phyloP scores from a whole-genome alignment of 768 basidiomycete species.

The Roridomyces roridus region DNA sequence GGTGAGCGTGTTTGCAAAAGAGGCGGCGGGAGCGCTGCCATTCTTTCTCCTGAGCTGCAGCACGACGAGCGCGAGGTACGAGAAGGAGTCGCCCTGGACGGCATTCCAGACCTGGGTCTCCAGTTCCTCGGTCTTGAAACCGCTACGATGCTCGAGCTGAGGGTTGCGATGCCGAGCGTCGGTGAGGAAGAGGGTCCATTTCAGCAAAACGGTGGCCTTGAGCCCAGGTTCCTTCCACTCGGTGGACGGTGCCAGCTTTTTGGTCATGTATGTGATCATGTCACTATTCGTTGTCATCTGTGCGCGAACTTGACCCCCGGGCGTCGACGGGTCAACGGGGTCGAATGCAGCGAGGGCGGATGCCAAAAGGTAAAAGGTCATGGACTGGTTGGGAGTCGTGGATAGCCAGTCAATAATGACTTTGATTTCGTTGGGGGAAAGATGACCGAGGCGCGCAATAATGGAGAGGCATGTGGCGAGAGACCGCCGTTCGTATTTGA shows the following conservation, averaged over 20 bases:
- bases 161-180: conserved; percentile 75
- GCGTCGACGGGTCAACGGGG: conserved; percentile 59
- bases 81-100: conserved; percentile 83
- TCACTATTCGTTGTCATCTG: conserved; percentile 51
- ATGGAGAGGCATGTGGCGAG: conserved; percentile 69
- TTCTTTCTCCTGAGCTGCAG: conserved; percentile 58
- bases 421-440: conserved; percentile 66
- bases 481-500: conserved; percentile 75
- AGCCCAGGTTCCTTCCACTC: conserved; percentile 76
- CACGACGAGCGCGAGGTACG: conserved; percentile 68
- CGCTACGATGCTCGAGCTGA: conserved; percentile 64
- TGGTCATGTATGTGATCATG: conserved; percentile 64
- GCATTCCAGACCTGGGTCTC: conserved; percentile 85
- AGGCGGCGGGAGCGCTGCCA: conserved; percentile 40
- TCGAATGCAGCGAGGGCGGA: conserved; percentile 72
- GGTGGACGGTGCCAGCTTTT: conserved; percentile 54
- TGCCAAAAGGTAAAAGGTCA: conserved; percentile 73
- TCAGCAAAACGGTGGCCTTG: conserved; percentile 76
- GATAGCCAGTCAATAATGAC: conserved; percentile 75
- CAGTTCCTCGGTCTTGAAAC: conserved; percentile 78
- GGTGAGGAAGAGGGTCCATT: conserved; percentile 88
- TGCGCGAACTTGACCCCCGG: conserved; percentile 52
- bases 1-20: conserved; percentile 40
- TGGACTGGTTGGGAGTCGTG: conserved; percentile 66
- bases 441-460: conserved; percentile 66